Percentiles rank a stretch among this genome's conserved stretches.
These are phyloP conservation scores for Barnettozyma siamensis DNA, from an alignment of 805 yeast species.

Conservation along the genomic window DNA sequence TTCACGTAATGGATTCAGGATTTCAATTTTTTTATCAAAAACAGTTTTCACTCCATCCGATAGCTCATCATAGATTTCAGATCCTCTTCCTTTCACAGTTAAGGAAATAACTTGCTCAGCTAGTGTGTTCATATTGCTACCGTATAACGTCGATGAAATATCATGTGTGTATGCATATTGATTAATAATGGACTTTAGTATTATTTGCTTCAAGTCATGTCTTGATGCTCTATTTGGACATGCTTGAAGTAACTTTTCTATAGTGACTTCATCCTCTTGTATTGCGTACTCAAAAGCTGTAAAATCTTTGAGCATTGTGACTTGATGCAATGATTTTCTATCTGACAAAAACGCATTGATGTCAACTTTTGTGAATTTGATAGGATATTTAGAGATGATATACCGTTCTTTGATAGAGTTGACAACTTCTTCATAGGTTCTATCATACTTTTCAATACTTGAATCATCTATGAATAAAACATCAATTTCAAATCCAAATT, in stretches of 20 bases:
- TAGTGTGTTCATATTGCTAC: conserved; percentile 75
- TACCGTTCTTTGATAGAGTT: conserved; percentile 16
- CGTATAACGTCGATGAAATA: conserved; percentile 59
- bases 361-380: conserved; percentile 35
- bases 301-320: conserved; percentile 28
- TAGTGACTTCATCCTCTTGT: conserved; percentile 9
- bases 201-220: conserved; percentile 52
- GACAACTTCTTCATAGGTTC: conserved; percentile 12
- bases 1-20: conserved; percentile 71
- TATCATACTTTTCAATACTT: conserved; percentile 15
- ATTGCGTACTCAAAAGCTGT: conserved; percentile 8
- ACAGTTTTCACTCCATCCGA: conserved; percentile 36
- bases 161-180: conserved; percentile 38
- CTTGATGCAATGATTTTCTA: conserved; percentile 24
- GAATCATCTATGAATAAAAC: conserved; percentile 45
- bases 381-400: conserved; percentile 25
- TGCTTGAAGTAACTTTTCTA: conserved; percentile 33
- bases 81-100: conserved; percentile 84
- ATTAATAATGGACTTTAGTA: conserved; percentile 42
- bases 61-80: conserved; percentile 48
- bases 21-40: conserved; percentile 32
- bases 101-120: conserved; percentile 76
- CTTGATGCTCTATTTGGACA: conserved; percentile 52
- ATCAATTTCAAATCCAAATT: conserved; percentile 58
- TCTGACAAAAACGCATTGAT: conserved; percentile 35